These are phyloP conservation scores for Wallemia mellicola DNA, from an alignment of 1,284 basidiomycete genomes.

Conservation along the genomic window DNA sequence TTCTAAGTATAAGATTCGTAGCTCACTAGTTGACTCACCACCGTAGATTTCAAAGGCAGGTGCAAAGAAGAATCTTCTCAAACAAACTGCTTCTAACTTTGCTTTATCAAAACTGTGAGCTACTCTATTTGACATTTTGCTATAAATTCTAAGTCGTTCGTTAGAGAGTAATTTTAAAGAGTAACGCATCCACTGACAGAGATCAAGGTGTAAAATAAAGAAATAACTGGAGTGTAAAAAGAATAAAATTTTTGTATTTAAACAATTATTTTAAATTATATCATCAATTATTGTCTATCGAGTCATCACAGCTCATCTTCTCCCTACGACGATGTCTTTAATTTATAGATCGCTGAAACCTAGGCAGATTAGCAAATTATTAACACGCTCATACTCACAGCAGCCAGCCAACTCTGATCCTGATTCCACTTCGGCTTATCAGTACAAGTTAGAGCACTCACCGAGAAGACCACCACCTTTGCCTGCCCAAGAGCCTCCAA, in stretches of 20 bases:
- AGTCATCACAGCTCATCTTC: no score
- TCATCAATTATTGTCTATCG: no score
- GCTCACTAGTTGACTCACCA: constrained; percentile 23
- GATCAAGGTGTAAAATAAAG: neutral
- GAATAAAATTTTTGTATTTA: neutral
- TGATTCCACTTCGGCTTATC: constrained; percentile 65
- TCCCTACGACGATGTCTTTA: neutral
- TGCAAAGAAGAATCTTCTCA: constrained; percentile 86
- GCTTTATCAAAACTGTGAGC: constrained; percentile 69
- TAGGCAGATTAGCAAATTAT: neutral
- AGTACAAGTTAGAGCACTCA: constrained; percentile 52
- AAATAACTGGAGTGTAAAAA: neutral
- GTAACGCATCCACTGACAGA: neutral
- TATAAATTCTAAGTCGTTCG: neutral
- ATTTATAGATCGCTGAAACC: neutral
- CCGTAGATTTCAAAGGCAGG: constrained; percentile 97
- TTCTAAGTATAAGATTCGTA: neutral
- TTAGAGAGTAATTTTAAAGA: neutral
- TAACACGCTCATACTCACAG: neutral
- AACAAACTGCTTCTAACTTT: constrained; percentile 59
- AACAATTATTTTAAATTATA: no score
- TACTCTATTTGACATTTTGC: neutral
- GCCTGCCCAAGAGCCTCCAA: constrained; percentile 28
- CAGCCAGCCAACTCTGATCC: neutral
- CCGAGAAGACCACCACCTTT: constrained; percentile 12